These are phyloP conservation scores for Penicillium sp. DNA, from an alignment of 2,329 filamentous ascomycete genomes.

Conservation along the genomic window DNA sequence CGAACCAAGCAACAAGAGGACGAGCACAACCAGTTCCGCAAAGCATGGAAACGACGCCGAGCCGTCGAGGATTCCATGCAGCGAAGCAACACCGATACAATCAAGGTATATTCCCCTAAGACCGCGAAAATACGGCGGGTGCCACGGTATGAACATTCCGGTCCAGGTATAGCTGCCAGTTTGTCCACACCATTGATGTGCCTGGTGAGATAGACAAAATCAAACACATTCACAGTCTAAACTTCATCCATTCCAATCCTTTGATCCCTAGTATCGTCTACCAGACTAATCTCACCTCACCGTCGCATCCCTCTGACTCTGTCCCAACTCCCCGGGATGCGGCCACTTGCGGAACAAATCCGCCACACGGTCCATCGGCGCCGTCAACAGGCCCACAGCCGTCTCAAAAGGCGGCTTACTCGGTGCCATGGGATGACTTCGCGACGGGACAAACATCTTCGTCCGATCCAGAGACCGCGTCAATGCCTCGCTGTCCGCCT, in stretches of 20 bases:
- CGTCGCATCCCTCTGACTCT: not conserved
- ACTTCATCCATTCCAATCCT: not conserved
- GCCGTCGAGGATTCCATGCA: conserved; percentile 14
- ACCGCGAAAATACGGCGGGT: conserved; percentile 14
- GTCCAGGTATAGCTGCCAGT: conserved; percentile 6
- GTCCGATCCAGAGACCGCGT: conserved; percentile 46
- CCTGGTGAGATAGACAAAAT: not conserved
- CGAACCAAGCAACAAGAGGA: conserved; percentile 32
- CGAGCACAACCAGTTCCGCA: conserved; percentile 33
- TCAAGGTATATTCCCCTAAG: not conserved
- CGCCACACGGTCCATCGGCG: conserved; percentile 52
- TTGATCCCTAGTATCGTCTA: too few relatives aligned
- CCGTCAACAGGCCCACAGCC: conserved; percentile 49
- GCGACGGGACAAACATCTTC: conserved; percentile 50
- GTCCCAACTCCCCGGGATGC: conserved; percentile 3
- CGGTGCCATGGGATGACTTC: conserved; percentile 48
- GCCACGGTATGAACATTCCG: conserved; percentile 10
- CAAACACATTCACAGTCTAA: not conserved
- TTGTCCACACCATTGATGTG: not conserved
- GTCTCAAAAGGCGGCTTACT: conserved; percentile 54
- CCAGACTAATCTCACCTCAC: too few relatives aligned
- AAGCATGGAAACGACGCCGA: conserved; percentile 28
- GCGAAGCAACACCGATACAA: not conserved
- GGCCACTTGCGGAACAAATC: conserved; percentile 56
- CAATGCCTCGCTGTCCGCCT: conserved; percentile 34